These are phyloP conservation scores for Poterioochromonas sp. DNA, from an alignment of 352 stramenopile genomes.

Conservation along the genomic window DNA sequence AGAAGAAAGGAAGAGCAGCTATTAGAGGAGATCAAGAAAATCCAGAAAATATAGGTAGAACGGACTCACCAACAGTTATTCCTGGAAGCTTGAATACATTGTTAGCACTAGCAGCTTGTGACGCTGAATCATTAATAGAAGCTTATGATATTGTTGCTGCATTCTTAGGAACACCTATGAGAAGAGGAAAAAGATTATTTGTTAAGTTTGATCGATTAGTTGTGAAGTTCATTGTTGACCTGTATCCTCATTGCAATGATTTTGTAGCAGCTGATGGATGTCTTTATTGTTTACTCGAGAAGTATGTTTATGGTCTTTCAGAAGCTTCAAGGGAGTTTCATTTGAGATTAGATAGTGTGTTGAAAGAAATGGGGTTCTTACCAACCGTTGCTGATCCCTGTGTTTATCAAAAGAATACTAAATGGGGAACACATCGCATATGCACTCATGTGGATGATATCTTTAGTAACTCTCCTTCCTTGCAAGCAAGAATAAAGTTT, in stretches of 20 bases:
- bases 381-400: not conserved
- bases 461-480: not conserved
- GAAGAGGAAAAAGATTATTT: not conserved
- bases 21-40: not conserved
- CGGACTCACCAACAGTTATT: not conserved
- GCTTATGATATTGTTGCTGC: not conserved
- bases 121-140: not conserved
- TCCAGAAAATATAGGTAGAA: not conserved
- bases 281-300: not conserved
- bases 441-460: conserved; percentile 8
- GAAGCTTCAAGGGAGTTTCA: conserved; percentile 6
- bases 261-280: not conserved
- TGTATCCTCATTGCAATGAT: not conserved
- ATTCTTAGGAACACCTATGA: not conserved
- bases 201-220: not conserved
- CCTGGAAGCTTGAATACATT: not conserved
- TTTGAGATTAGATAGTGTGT: not conserved
- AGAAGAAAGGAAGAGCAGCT: not conserved
- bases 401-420: not conserved
- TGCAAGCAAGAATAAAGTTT: not conserved
- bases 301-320: not conserved
- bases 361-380: not conserved
- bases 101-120: not conserved
- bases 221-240: not conserved
- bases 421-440: not conserved